Evolutionary conservation across 148 eudicot genomes (phyloP), one percentile per base, ranked within the genome.

Genomic region (Diospyros kaki): DNA sequence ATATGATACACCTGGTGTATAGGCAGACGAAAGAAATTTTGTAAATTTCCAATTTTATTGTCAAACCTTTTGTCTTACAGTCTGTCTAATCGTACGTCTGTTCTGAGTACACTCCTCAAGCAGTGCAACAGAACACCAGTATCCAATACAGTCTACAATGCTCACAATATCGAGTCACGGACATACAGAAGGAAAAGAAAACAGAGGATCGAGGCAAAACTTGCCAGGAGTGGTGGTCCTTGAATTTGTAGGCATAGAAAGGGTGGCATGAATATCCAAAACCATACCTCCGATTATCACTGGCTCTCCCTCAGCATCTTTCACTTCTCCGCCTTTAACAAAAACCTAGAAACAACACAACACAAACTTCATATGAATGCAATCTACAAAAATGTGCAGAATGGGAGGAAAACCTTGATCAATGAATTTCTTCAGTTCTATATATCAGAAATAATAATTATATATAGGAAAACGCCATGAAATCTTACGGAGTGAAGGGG

Each of bases 281-380:
- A 92, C 98, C 97, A 95, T 95, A 58, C 97, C 98, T 48, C 98
- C 98, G 7, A 95, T 88, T 4, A 95, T 84, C 53, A 95, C 89
- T 11, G 91, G 66, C 79, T 81, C 83, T 50, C 46, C 82, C 40
- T 76, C 81, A 71, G 40, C 75, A 69, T 74, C 80, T 72, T 59
- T 56, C 58, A 50, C 61, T 77, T 63, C 13, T 15, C 74, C 77
- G 40, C 18, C 70, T 43, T 59, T 45, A 63, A 18, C 13, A 9
- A 56, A 55, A 3, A 40, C 63, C 73, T 70, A 55, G 1, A 38
- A 70, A 41, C 3, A 2, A 18, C 6, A 60, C 28, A 6, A 28
- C 28, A 4, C 17, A 70, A 4, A 41, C 11, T 9, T 9, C 6
- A 18, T 60, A 6, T 48, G 52, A 4, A 48, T 48, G 1, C 52